Evolutionary conservation across 2,329 filamentous ascomycete genomes (phyloP), one percentile per base, ranked within the genome.

Genomic region (Elsinoe ampelina): DNA sequence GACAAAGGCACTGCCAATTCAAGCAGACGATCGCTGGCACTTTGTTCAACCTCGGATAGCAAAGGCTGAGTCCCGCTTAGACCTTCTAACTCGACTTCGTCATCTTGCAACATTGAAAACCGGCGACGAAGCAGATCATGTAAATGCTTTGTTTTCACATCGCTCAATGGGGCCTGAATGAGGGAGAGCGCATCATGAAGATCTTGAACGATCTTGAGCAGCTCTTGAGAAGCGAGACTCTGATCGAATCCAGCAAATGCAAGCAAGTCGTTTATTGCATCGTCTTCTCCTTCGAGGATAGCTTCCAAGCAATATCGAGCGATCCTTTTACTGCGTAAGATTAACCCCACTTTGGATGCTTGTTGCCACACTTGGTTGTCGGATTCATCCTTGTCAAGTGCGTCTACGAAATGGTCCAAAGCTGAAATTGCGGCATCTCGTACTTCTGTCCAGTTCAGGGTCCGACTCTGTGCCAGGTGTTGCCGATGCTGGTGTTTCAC

Each of bases 301-400:
- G 81, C 80, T 66, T 85, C 82, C 32, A 85, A 67, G 64, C 82
- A 84, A 64, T 79, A 85, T 26, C 82, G 75, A 13, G 77, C 76
- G 36, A 84, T 72, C 12, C 82, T 76, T 62, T 75, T 75, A 63
- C 81, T 84, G 52, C 79, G 75, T 8, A 84, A 68, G 54, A 82
- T 73, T 54, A 76, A 74, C 10, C 79, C 77, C 8, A 45, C 41
- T 26, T 17, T 45, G 10, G 41, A 45, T 19, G 79, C 76, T 61
- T 80, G 78, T 58, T 82, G 74, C 82, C 82, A 85, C 19, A 85
- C 70, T 63, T 85, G 81, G 38, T 83, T 68, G 63, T 85, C 82
- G 3, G 78, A 77, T 59, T 85, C 82, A 65, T 85, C 82, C 57
- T 82, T 80, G 64, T 85, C 81, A 57, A 85, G 68, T 1, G 82